Evolutionary conservation across 805 yeast genomes (phyloP), one percentile per base, ranked within the genome.

Genomic region (Kurtzmaniella cleridarum): DNA sequence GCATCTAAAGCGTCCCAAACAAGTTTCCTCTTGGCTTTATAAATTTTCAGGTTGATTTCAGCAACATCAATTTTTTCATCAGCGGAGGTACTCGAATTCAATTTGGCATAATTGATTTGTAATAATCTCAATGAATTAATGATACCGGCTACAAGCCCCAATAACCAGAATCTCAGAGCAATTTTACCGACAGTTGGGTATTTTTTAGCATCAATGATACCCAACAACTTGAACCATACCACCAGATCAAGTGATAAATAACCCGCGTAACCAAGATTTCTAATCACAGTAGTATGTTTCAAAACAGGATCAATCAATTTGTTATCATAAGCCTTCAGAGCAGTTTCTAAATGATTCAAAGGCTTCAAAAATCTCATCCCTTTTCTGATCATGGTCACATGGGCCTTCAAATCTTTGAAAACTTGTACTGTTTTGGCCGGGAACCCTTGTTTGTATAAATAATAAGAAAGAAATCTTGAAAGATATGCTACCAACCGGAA

Each of bases 321-420:
- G 61, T 86, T 80, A 54, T 79, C 85, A 50, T 69, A 75, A 11
- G 85, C 75, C 45, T 74, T 71, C 2, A 84, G 70, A 3, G 90
- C 85, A n/a, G 77, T 73, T 50, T 79, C 79, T 39, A 85, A 54
- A 56, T 83, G 88, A 51, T 71, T 72, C 52, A 90, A 64, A 1
- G 95, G 95, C 63, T 89, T 90, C 46, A 88, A 76, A 54, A 83
- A 79, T 54, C 97, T 77, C 69, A 90, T 64, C 16, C 89, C 81
- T 66, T 91, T 91, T 59, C 98, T 79, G 45, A 86, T 72, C 42
- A 81, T 59, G 2, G 86, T 74, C 24, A 87, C 73, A 46, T 83
- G 79, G 33, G 56, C 57, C 62, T 81, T 85, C 45, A 88, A 59
- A 16, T 72, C 66, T 48, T 73, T 74, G 57, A 79, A 72, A 42